Evolutionary conservation across 768 basidiomycete genomes (phyloP), one percentile per base, ranked within the genome.

Genomic region (Amanita rubescens): DNA sequence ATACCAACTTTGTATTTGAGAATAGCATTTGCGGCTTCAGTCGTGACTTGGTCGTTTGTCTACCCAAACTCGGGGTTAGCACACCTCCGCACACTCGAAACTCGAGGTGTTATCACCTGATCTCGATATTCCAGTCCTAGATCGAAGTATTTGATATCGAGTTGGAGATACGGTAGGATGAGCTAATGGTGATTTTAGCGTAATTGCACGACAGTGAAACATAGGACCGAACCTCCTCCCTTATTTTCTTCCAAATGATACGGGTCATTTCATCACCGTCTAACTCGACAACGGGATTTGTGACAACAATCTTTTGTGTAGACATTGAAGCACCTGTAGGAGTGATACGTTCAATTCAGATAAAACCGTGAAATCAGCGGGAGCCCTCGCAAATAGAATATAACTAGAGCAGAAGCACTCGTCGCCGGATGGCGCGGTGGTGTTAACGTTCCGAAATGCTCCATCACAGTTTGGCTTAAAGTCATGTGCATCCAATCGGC

Each of bases 201-300:
- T n/a, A n/a, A n/a, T 35, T 48, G 51, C 50, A 51, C 10, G 50
- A 33, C n/a, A 32, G 38, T 33, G 37, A 41, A 32, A 51, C 33
- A 35, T n/a, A 20, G 32, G 30, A 17, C 14, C 80, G 56, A 53
- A 92, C 93, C 82, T 96, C 92, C 63, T 96, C 89, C 54, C 90
- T 78, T 64, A 94, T 94, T 77, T 93, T 93, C 81, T 93, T 94
- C 93, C 91, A 97, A 67, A 98, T 99, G 64, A 99, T 96, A 60
- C 95, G 78, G 32, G 95, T 99, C 95, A 98, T 98, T 73, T 99
- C 95, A 71, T 96, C 94, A 44, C 94, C 94, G 67, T 97, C 94
- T 49, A 97, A 81, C 72, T 96, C 94, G 45, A 96, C 93, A 43
- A 96, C 81, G 5, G 93, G 93, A 63, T 94, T 93, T 64, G 79